phyloP scores from a whole-genome alignment of 306 rosid species.

The Inga laurina region DNA sequence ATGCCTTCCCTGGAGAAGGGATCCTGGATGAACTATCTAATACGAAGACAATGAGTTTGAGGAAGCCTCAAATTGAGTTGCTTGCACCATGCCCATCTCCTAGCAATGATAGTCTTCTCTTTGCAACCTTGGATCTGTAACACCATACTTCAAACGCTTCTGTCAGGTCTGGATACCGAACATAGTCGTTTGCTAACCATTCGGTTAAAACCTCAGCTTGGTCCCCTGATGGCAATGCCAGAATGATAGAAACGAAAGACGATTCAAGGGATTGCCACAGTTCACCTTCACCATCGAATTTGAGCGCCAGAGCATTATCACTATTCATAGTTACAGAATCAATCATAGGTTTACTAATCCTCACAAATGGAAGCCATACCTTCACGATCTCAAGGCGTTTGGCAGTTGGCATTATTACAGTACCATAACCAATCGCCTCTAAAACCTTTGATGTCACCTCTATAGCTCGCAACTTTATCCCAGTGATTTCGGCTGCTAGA shows the following conservation, averaged over 20 bases:
- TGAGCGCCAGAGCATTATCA: slow-evolving; percentile 43
- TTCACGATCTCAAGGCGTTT: slow-evolving; percentile 74
- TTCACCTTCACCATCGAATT: slow-evolving; percentile 68
- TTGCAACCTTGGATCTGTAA: slow-evolving; percentile 81
- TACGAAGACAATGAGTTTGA: slow-evolving; percentile 21
- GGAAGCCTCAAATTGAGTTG: slow-evolving; percentile 41
- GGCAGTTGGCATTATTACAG: slow-evolving; percentile 64
- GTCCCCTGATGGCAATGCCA: slow-evolving; percentile 81
- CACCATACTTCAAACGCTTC: slow-evolving; percentile 97
- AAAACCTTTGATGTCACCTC: slow-evolving; percentile 80
- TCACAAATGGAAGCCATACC: slow-evolving; percentile 90
- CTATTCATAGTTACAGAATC: slow-evolving; percentile 48
- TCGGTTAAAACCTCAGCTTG: slow-evolving; percentile 83
- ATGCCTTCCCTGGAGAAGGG: slow-evolving; percentile 30
- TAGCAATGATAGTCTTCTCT: slow-evolving; percentile 65
- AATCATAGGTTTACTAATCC: slow-evolving; percentile 76
- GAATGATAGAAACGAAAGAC: slow-evolving; percentile 69
- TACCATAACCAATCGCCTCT: slow-evolving; percentile 83
- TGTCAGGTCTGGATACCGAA: slow-evolving; percentile 80
- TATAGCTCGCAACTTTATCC: slow-evolving; percentile 59
- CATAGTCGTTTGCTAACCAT: slow-evolving; percentile 63
- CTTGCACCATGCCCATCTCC: slow-evolving; percentile 54
- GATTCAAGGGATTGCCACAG: slow-evolving; percentile 90
- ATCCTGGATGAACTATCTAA: slow-evolving; percentile 19
- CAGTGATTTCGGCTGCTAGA: slow-evolving; percentile 48